Percentiles rank a stretch among this genome's conserved stretches.
Conservation (phyloP, 2,329 filamentous ascomycete genomes). For the Stachybotrys elegans region DNA sequence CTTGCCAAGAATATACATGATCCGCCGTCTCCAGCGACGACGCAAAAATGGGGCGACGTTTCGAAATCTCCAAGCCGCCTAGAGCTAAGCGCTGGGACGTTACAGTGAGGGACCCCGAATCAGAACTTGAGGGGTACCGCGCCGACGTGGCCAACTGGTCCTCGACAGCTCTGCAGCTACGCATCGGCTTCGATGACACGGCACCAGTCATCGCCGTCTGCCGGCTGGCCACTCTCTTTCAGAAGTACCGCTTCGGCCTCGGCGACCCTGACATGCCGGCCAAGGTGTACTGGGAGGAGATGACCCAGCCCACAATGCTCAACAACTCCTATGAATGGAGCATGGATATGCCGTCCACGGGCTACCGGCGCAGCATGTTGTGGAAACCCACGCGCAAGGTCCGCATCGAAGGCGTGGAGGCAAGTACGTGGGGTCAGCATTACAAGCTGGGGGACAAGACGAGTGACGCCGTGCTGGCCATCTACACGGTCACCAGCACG, state of each 20-base stretch:
- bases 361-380: neutral
- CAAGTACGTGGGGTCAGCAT: neutral
- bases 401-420: neutral
- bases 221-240: slow-evolving; percentile 4
- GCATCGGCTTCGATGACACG: neutral
- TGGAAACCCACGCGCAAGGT: neutral
- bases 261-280: slow-evolving; percentile 2
- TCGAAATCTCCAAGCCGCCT: too few relatives aligned
- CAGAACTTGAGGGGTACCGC: too few relatives aligned
- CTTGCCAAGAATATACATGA: too few relatives aligned
- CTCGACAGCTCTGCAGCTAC: too few relatives aligned
- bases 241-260: slow-evolving; percentile 5
- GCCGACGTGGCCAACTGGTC: too few relatives aligned
- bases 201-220: slow-evolving; percentile 5
- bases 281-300: slow-evolving; percentile 4
- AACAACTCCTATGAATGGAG: slow-evolving; percentile 5
- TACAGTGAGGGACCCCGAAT: too few relatives aligned
- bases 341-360: slow-evolving; percentile 2
- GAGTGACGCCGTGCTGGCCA: neutral
- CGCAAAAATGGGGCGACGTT: too few relatives aligned
- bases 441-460: neutral
- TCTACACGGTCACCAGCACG: neutral
- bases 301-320: neutral
- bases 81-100: too few relatives aligned
- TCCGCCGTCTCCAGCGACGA: too few relatives aligned